These are phyloP conservation scores for Tetrahymena malaccensis DNA, from an alignment of 73 alveolate species.

Conservation along the genomic window DNA sequence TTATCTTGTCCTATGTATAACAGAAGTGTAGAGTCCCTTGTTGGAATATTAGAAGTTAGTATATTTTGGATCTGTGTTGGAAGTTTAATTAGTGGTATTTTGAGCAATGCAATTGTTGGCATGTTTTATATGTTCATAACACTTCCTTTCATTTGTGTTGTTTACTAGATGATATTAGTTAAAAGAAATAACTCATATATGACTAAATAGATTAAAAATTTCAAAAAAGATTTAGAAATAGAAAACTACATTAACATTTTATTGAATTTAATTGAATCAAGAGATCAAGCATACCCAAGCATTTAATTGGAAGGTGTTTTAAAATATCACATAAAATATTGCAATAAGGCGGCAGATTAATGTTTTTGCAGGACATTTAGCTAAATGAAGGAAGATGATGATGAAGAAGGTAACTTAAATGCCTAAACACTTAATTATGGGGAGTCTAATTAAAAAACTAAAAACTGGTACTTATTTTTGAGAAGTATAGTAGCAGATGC, in stretches of 20 bases:
- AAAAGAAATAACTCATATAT: not conserved
- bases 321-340: not conserved
- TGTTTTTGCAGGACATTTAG: conserved; percentile 11
- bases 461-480: not conserved
- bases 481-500: not conserved
- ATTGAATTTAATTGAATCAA: not conserved
- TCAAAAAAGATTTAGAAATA: not conserved
- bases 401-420: conserved; percentile 12
- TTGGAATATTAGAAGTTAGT: not conserved
- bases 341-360: not conserved
- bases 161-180: not conserved
- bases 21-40: not conserved
- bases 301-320: conserved; percentile 21
- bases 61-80: not conserved
- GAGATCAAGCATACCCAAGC: conserved; percentile 6
- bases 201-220: not conserved
- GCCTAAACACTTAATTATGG: not conserved
- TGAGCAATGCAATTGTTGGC: not conserved
- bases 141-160: not conserved
- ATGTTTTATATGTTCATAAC: conserved; percentile 17
- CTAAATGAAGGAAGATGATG: conserved; percentile 3
- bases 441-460: not conserved
- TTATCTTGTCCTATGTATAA: not conserved
- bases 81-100: not conserved
- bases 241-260: not conserved